These are phyloP conservation scores for Lachnum nothofagi DNA, from an alignment of 2,329 filamentous ascomycete genomes.

Conservation along the genomic window DNA sequence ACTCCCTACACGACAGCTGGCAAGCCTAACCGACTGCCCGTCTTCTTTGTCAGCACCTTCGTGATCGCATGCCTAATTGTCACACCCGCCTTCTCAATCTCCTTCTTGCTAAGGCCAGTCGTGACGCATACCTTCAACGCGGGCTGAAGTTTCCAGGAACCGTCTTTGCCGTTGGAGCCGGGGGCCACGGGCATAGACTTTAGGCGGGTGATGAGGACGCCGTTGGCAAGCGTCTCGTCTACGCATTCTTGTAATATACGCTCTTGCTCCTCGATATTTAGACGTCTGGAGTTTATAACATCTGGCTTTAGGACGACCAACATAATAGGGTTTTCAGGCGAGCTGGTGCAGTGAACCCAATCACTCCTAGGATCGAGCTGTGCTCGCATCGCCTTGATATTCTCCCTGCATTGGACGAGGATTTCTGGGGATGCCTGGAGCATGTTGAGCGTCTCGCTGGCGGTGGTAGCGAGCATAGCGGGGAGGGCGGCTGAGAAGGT, in stretches of 20 bases:
- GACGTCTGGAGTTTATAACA: constrained; percentile 63
- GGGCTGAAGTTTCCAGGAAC: constrained; percentile 65
- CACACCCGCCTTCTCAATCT: constrained; percentile 88
- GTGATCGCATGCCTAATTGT: constrained; percentile 88
- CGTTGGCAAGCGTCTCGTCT: constrained; percentile 88
- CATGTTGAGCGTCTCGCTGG: constrained; percentile 81
- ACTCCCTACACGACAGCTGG: constrained; percentile 33
- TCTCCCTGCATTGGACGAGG: constrained; percentile 72
- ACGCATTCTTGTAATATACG: constrained; percentile 81
- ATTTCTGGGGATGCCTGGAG: constrained; percentile 84
- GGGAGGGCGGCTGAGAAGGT: constrained; percentile 94
- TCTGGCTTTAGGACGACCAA: constrained; percentile 79
- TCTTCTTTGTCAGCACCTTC: constrained; percentile 72
- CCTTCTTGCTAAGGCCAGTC: constrained; percentile 81
- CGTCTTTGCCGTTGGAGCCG: constrained; percentile 62
- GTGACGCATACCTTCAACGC: constrained; percentile 90
- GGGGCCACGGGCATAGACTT: constrained; percentile 68
- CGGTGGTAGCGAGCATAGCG: constrained; percentile 90
- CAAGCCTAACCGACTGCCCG: constrained; percentile 42
- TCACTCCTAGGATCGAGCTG: constrained; percentile 91
- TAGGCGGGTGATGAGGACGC: constrained; percentile 80
- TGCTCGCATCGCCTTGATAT: constrained; percentile 76
- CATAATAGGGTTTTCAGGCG: constrained; percentile 80
- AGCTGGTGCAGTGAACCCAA: constrained; percentile 80
- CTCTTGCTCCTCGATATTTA: constrained; percentile 74